Evolutionary conservation across 306 rosid species (phyloP), one percentile per base, ranked within the genome.

Genomic region (Hippophae rhamnoides): DNA sequence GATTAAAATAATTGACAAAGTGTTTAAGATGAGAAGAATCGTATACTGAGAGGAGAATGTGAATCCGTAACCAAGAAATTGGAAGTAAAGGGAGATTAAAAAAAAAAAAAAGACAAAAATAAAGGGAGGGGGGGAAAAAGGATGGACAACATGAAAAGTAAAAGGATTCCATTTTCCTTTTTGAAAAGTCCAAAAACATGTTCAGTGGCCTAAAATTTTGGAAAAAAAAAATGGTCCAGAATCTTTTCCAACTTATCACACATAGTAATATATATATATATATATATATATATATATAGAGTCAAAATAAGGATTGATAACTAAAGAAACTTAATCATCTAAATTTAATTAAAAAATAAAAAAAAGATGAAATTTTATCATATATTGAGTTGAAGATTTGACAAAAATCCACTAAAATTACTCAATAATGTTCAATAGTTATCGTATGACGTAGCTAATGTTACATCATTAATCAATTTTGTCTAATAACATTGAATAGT

Each of bases 161-260:
- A 43, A 58, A 56, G n/a, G 58, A 63, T 10, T 61, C 47, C 43
- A 8, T 44, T 5, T 43, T 8, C 44, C 60, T 43, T 43, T 64
- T 13, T 5, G 61, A 55, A 61, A 45, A 46, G 73, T 41, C 50
- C 56, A 46, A 18, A 31, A 31, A 31, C 54, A 43, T 48, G 8
- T 66, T 62, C 67, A 8, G 58, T 76, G 80, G 73, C 66, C 69
- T 42, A 52, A 46, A 60, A 7, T 50, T 8, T 70, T 8, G 58
- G 38, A 31, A 27, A 4, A 31, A 4, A 31, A 31, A 65, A 12
- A 43, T 59, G 77, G 81, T 63, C 71, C 71, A 31, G 74, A 72
- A 76, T 72, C 81, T 68, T 44, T 23, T 41, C 41, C 6, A 12
- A 1, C 7, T 13, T 7, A 48, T 11, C 52, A 13, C 10, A 11